Conservation (phyloP, 108 stramenopile species). For the Bacterosira constricta region DNA sequence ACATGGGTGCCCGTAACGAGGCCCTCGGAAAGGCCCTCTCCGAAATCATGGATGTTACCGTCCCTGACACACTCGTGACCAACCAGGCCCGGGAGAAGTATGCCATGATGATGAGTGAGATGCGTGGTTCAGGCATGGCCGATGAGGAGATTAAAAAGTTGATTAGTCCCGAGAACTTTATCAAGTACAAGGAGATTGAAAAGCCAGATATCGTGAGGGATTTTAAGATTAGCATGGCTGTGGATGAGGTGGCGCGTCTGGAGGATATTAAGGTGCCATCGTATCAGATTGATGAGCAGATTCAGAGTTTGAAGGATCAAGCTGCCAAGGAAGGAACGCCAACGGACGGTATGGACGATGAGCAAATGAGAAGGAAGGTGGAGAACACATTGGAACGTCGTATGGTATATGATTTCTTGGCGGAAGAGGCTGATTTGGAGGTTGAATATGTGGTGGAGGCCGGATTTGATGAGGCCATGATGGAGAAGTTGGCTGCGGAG, state of each 20-base stretch:
- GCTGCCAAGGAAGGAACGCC: conserved; percentile 50
- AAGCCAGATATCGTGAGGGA: conserved; percentile 76
- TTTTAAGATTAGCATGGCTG: conserved; percentile 86
- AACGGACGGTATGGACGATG: conserved; percentile 73
- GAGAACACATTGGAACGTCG: conserved; percentile 80
- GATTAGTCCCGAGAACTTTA: conserved; percentile 91
- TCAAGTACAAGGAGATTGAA: conserved; percentile 92
- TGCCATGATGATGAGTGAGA: conserved; percentile 95
- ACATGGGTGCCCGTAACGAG: conserved; percentile 74
- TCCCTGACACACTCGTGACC: conserved; percentile 91
- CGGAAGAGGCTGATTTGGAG: conserved; percentile 74
- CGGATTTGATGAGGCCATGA: conserved; percentile 74
- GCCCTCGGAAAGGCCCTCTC: conserved; percentile 81
- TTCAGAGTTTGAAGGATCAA: conserved; percentile 76
- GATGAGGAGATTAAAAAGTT: conserved; percentile 93
- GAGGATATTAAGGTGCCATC: conserved; percentile 81
- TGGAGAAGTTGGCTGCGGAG: conserved; percentile 82
- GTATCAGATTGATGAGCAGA: conserved; percentile 86
- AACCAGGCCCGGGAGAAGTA: conserved; percentile 95
- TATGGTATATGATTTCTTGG: conserved; percentile 82
- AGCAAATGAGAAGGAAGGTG: conserved; percentile 68
- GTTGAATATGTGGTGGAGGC: conserved; percentile 70
- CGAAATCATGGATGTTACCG: conserved; percentile 73
- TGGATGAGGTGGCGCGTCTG: conserved; percentile 82
- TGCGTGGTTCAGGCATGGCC: conserved; percentile 84